Conservation (phyloP, 1,284 basidiomycete species). For the Porphyrellus sp. region DNA sequence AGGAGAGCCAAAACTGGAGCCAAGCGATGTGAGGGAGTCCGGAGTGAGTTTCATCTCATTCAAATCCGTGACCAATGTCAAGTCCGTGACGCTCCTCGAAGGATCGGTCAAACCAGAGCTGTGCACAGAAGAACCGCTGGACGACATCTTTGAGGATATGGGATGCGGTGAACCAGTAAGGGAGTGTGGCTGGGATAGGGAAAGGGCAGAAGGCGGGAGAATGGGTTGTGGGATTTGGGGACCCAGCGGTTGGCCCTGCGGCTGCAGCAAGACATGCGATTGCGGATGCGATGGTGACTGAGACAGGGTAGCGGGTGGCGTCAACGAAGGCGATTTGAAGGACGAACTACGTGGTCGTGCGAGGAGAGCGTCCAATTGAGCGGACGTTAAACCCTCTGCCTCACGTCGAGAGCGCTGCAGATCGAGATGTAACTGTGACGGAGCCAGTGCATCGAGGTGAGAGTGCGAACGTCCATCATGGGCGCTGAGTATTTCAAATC, state of each 20-base stretch:
- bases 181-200: constrained; percentile 30
- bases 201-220: constrained; percentile 19
- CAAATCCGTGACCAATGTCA: constrained; percentile 27
- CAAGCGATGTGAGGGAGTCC: constrained; percentile 28
- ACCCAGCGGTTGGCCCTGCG: constrained; percentile 20
- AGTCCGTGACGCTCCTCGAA: constrained; percentile 15
- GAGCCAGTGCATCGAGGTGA: constrained; percentile 24
- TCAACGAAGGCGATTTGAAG: constrained; percentile 27
- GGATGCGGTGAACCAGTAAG: constrained; percentile 29
- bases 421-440: constrained; percentile 27
- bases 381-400: constrained; percentile 25
- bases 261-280: constrained; percentile 22
- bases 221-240: constrained; percentile 20
- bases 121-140: constrained; percentile 24
- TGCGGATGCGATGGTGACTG: constrained; percentile 25
- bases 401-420: constrained; percentile 30
- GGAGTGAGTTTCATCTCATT: constrained; percentile 27
- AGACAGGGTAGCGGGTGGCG: constrained; percentile 14
- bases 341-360: constrained; percentile 25
- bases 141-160: constrained; percentile 18
- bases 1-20: constrained; percentile 28
- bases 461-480: constrained; percentile 24
- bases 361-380: constrained; percentile 30
- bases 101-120: constrained; percentile 19
- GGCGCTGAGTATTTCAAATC: constrained; percentile 26